Conservation (phyloP, 75 land plant genomes). For the Cryptomeria japonica region DNA sequence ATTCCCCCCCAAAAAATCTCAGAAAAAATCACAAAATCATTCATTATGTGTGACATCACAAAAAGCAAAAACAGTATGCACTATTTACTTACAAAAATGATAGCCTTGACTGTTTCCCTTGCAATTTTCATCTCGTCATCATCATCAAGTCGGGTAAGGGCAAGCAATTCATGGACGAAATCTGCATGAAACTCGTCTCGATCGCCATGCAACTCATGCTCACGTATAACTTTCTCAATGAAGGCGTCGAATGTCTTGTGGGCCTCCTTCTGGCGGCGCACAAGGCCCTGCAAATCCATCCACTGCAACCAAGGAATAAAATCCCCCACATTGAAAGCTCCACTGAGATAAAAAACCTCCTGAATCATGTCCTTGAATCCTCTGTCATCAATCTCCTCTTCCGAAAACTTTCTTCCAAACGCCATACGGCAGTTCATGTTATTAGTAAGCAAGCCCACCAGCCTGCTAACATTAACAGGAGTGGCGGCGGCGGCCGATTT, state of each 20-base stretch:
- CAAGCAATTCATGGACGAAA: too few species aligned
- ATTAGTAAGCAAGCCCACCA: not conserved
- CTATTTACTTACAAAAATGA: too few species aligned
- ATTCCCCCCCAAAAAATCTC: too few species aligned
- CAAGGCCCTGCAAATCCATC: constrained; percentile 38
- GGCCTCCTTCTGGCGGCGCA: constrained; percentile 17
- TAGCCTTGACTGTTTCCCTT: too few species aligned
- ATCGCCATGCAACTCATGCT: constrained; percentile 12
- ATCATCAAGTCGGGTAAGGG: too few species aligned
- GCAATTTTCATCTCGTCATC: too few species aligned
- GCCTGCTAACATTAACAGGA: not conserved
- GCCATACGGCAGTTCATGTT: constrained; percentile 30
- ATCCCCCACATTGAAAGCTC: constrained; percentile 21
- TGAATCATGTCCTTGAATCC: constrained; percentile 19
- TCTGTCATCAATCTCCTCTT: constrained; percentile 14
- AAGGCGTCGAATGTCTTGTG: constrained; percentile 21
- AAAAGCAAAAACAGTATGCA: too few species aligned
- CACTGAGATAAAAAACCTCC: constrained; percentile 19
- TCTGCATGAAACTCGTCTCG: constrained; percentile 11
- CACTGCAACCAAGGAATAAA: constrained; percentile 24
- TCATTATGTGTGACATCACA: too few species aligned
- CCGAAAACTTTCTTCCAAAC: constrained; percentile 28
- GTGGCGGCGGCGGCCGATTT: too few species aligned
- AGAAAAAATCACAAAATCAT: too few species aligned
- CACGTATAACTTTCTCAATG: constrained; percentile 31